A percentile compares a stretch with the other conserved stretches of the same genome.
Conservation (phyloP, 192 early-diverging fungal genomes). For the Mortierella antarctica region DNA sequence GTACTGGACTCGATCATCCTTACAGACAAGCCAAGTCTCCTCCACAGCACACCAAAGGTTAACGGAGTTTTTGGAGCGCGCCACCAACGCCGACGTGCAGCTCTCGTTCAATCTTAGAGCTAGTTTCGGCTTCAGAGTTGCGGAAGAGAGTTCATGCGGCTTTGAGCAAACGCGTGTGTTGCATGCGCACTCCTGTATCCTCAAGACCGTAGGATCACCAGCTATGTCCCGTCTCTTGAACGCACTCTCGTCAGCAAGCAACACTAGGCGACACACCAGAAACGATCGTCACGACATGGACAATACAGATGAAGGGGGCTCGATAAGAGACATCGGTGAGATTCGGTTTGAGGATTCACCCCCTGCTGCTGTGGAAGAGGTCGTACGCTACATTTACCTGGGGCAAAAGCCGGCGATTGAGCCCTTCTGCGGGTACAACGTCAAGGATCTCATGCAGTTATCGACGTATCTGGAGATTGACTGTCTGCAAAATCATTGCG, state of each 20-base stretch:
- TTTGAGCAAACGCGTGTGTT: not conserved
- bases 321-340: conserved; percentile 7
- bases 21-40: not conserved
- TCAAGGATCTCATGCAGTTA: conserved; percentile 47
- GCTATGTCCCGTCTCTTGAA: conserved; percentile 14
- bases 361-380: conserved; percentile 29
- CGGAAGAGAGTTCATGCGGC: not conserved
- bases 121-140: not conserved
- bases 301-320: not conserved
- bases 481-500: conserved; percentile 26
- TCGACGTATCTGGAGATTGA: conserved; percentile 26
- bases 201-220: conserved; percentile 6
- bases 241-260: not conserved
- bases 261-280: not conserved
- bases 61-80: conserved; percentile 6
- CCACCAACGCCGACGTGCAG: conserved; percentile 6
- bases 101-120: conserved; percentile 8
- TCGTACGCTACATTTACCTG: conserved; percentile 24
- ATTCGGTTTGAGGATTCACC: conserved; percentile 35
- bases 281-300: not conserved
- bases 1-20: not conserved
- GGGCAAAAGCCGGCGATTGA: conserved; percentile 10
- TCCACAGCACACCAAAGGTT: conserved; percentile 1
- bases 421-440: conserved; percentile 24
- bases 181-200: conserved; percentile 23